Percentiles rank a stretch among this genome's conserved stretches.
Conservation (phyloP, 495 filamentous ascomycete genomes). For the Corynascus novoguineensis region DNA sequence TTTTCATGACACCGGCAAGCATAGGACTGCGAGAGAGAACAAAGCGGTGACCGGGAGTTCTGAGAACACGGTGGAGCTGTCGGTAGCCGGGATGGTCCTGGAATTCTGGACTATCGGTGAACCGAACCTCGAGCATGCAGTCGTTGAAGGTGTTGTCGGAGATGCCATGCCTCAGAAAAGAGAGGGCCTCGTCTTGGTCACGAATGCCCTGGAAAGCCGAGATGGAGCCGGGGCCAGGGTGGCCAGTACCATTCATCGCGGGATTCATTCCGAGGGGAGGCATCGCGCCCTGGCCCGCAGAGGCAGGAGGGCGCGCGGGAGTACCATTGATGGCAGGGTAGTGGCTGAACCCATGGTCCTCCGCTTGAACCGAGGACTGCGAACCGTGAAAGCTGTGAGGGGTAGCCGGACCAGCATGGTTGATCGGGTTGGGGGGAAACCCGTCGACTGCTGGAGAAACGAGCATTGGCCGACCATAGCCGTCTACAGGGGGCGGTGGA, state of each 20-base stretch:
- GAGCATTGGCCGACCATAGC: constrained; percentile 31
- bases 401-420: constrained; percentile 43
- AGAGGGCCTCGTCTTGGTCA: constrained; percentile 34
- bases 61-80: constrained; percentile 32
- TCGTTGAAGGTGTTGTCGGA: constrained; percentile 41
- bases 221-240: neutral
- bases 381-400: constrained; percentile 53
- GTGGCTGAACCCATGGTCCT: constrained; percentile 30
- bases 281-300: constrained; percentile 1
- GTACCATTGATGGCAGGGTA: constrained; percentile 21
- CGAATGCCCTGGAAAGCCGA: constrained; percentile 11
- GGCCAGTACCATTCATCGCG: constrained; percentile 8
- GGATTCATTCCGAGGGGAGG: constrained; percentile 13
- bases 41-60: constrained; percentile 46
- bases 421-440: constrained; percentile 31
- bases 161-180: constrained; percentile 37
- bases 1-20: constrained; percentile 26
- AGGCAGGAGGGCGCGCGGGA: constrained; percentile 11
- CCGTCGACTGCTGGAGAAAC: constrained; percentile 34
- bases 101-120: constrained; percentile 32
- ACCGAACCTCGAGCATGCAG: constrained; percentile 44
- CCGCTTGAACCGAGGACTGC: constrained; percentile 40
- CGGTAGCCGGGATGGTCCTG: constrained; percentile 43
- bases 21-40: constrained; percentile 47
- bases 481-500: constrained; percentile 33